A percentile compares a stretch with the other conserved stretches of the same genome.
phyloP scores from a whole-genome alignment of 805 yeast species.

The Cyberlindnera subsufficiens region DNA sequence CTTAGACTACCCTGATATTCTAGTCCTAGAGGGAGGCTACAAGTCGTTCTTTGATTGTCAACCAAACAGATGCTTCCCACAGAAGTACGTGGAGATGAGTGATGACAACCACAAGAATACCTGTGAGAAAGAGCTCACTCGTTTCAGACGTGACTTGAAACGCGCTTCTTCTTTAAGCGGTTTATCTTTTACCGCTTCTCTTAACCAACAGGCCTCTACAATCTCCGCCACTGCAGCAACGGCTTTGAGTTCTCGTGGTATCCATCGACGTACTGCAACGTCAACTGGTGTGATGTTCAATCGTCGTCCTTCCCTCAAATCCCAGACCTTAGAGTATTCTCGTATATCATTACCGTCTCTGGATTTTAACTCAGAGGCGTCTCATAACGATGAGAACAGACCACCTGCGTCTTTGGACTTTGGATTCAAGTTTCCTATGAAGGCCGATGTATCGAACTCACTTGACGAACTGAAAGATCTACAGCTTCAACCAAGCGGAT shows the following conservation, averaged over 20 bases:
- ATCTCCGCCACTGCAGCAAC: slow-evolving; percentile 1
- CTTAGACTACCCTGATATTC: slow-evolving; percentile 81
- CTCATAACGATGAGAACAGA: slow-evolving; percentile 11
- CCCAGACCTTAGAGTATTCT: slow-evolving; percentile 14
- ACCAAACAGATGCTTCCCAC: slow-evolving; percentile 62
- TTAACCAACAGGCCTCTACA: slow-evolving; percentile 2
- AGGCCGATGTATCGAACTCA: slow-evolving; percentile 2
- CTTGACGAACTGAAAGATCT: slow-evolving; percentile 1
- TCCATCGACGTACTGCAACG: slow-evolving; percentile 21
- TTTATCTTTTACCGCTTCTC: slow-evolving; percentile 18
- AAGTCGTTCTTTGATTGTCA: slow-evolving; percentile 61
- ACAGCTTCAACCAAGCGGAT: slow-evolving; percentile 6
- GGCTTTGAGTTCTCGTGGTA: slow-evolving; percentile 4
- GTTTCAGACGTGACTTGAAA: slow-evolving; percentile 42
- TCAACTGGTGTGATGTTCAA: slow-evolving; percentile 16
- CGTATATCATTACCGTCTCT: slow-evolving; percentile 4
- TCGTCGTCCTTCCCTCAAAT: slow-evolving; percentile 16
- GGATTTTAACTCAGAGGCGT: not conserved
- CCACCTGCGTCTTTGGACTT: slow-evolving; percentile 23
- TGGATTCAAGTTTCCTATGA: slow-evolving; percentile 22
- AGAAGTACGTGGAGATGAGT: slow-evolving; percentile 82
- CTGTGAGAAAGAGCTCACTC: slow-evolving; percentile 48
- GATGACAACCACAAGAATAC: slow-evolving; percentile 45
- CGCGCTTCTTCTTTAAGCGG: slow-evolving; percentile 31
- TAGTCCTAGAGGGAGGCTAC: slow-evolving; percentile 89